Evolutionary conservation across 2,329 filamentous ascomycete genomes (phyloP).

Genomic region (Chrysosphaeria jannelii): DNA sequence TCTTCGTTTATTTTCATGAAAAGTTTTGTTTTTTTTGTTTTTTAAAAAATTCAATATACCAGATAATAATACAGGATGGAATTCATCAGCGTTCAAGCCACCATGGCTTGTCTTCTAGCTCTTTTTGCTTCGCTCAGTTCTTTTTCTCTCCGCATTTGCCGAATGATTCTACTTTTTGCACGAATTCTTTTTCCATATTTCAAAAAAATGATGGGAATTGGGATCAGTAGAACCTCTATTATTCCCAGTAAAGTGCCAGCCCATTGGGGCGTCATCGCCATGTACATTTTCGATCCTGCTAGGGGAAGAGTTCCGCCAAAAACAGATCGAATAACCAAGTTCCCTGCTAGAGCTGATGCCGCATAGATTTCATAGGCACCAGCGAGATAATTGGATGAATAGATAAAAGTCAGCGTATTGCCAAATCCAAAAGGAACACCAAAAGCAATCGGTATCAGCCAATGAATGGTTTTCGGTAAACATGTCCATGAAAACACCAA

Average conservation of each 20-base stretch:
- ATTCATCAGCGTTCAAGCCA: no score
- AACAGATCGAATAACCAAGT: conserved; percentile 35
- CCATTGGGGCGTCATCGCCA: conserved; percentile 36
- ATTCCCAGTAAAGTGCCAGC: conserved; percentile 40
- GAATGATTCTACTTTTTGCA: conserved; percentile 14
- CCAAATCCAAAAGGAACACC: conserved; percentile 49
- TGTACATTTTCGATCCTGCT: conserved; percentile 41
- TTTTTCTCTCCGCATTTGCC: conserved; percentile 12
- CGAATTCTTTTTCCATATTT: conserved; percentile 19
- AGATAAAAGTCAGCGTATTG: conserved; percentile 50
- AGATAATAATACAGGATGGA: no score
- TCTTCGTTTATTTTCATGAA: no score
- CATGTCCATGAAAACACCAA: conserved; percentile 76
- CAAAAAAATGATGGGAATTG: conserved; percentile 50
- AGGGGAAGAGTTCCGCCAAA: conserved; percentile 43
- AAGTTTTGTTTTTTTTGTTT: no score
- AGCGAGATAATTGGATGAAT: conserved; percentile 46
- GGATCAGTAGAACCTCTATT: conserved; percentile 37
- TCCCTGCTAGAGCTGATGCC: conserved; percentile 46
- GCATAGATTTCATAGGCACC: conserved; percentile 49
- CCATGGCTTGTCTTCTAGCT: conserved; percentile 4
- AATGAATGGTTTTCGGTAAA: conserved; percentile 45
- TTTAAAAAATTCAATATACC: no score
- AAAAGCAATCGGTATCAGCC: conserved; percentile 44
- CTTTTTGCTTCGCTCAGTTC: conserved; percentile 7